A percentile compares a stretch with the other conserved stretches of the same genome.
Evolutionary conservation across 1,284 basidiomycete species (phyloP).

Genomic region (Xerocomus minutiporus): DNA sequence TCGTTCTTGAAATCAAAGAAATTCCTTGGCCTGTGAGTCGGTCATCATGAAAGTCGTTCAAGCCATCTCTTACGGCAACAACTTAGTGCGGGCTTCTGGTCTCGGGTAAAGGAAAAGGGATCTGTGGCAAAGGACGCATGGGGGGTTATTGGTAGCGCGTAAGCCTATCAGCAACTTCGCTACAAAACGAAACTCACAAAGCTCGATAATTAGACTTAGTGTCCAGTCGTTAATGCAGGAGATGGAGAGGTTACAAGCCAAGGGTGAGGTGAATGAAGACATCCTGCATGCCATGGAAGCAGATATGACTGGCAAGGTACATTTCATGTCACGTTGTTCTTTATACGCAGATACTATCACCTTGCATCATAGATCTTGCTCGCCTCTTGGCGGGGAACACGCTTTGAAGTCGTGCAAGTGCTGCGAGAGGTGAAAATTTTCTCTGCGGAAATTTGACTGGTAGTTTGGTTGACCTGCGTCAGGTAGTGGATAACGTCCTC

Average conservation of each 20-base stretch:
- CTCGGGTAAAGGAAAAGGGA: slow-evolving; percentile 92
- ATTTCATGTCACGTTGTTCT: slow-evolving; percentile 1
- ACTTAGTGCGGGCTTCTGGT: slow-evolving; percentile 85
- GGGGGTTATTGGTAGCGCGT: slow-evolving; percentile 91
- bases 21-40: slow-evolving; percentile 79
- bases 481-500: slow-evolving; percentile 78
- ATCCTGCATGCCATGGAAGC: slow-evolving; percentile 84
- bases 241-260: slow-evolving; percentile 87
- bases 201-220: slow-evolving; percentile 19
- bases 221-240: slow-evolving; percentile 59
- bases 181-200: not conserved
- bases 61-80: slow-evolving; percentile 5
- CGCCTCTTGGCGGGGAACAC: slow-evolving; percentile 92
- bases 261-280: slow-evolving; percentile 81
- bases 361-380: slow-evolving; percentile 66
- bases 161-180: slow-evolving; percentile 31
- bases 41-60: too few relatives aligned
- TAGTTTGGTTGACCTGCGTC: slow-evolving; percentile 4
- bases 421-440: slow-evolving; percentile 54
- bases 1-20: slow-evolving; percentile 90
- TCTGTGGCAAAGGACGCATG: slow-evolving; percentile 90
- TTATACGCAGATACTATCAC: not conserved
- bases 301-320: slow-evolving; percentile 89
- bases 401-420: slow-evolving; percentile 87
- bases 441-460: not conserved